These are phyloP conservation scores for Mucor lusitanicus DNA, from an alignment of 371 early-diverging fungal species.

Conservation along the genomic window DNA sequence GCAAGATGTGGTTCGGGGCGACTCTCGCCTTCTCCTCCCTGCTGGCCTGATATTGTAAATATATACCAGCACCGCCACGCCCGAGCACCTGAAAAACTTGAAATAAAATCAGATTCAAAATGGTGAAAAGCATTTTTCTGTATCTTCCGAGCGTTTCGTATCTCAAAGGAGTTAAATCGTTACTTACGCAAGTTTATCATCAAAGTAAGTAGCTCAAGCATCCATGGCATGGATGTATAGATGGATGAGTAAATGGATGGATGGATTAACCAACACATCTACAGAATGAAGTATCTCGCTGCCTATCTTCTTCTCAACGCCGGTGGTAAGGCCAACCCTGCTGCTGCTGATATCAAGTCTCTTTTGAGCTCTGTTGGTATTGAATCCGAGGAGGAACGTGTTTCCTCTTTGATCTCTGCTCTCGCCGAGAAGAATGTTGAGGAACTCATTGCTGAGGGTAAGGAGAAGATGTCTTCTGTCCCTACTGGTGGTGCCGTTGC, in stretches of 20 bases:
- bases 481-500: slow-evolving; percentile 89
- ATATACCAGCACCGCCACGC: too few relatives aligned
- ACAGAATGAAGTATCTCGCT: slow-evolving; percentile 92
- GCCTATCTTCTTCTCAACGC: slow-evolving; percentile 95
- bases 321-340: slow-evolving; percentile 87
- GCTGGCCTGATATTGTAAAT: too few relatives aligned
- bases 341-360: slow-evolving; percentile 79
- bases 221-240: slow-evolving; percentile 6
- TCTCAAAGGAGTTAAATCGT: slow-evolving; percentile 46
- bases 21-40: too few relatives aligned
- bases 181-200: slow-evolving; percentile 36
- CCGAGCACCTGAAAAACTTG: background rate
- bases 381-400: slow-evolving; percentile 83
- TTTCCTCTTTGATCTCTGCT: slow-evolving; percentile 77
- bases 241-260: slow-evolving; percentile 17
- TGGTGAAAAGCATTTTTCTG: slow-evolving; percentile 2
- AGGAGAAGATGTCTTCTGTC: slow-evolving; percentile 90
- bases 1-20: background rate
- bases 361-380: slow-evolving; percentile 93
- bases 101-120: background rate
- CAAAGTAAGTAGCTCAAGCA: slow-evolving; percentile 6
- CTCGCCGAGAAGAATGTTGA: slow-evolving; percentile 89
- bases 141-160: slow-evolving; percentile 37
- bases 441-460: slow-evolving; percentile 90
- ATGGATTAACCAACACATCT: background rate